Conservation (phyloP, 768 basidiomycete genomes). For the Calvatia gigantea region DNA sequence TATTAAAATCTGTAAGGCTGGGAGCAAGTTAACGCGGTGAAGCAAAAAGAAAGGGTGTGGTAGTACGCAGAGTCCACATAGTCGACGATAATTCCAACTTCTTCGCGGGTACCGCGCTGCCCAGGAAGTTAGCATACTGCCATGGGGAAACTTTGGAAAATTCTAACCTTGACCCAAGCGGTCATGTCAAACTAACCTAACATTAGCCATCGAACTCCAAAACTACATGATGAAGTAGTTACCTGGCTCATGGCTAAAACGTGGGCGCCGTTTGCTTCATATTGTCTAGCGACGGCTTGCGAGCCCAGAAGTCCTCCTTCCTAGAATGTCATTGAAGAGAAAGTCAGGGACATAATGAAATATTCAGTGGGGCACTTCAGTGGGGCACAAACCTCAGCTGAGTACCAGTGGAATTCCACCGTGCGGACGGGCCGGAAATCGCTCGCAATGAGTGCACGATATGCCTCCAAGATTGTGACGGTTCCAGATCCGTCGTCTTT, state of each 20-base stretch:
- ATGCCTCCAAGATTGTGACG: slow-evolving; percentile 78
- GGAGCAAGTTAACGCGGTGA: slow-evolving; percentile 14
- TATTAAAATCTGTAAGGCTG: slow-evolving; percentile 81
- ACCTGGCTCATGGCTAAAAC: slow-evolving; percentile 86
- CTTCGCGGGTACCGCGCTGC: slow-evolving; percentile 65
- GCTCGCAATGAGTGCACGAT: slow-evolving; percentile 64
- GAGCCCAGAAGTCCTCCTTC: slow-evolving; percentile 86
- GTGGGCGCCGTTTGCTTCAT: slow-evolving; percentile 57
- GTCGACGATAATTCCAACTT: slow-evolving; percentile 84
- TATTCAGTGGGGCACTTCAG: no score
- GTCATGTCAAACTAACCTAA: slow-evolving; percentile 79
- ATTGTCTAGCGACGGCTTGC: slow-evolving; percentile 81
- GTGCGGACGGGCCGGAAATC: slow-evolving; percentile 64
- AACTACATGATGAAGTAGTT: slow-evolving; percentile 13
- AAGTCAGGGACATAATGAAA: slow-evolving; percentile 1
- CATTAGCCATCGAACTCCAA: slow-evolving; percentile 15
- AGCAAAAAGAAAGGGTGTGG: neutral
- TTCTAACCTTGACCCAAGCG: slow-evolving; percentile 81
- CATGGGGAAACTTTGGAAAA: slow-evolving; percentile 23
- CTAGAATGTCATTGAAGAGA: slow-evolving; percentile 31
- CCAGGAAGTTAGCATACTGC: slow-evolving; percentile 14
- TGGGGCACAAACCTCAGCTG: slow-evolving; percentile 55
- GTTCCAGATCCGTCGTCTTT: slow-evolving; percentile 74
- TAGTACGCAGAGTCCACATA: slow-evolving; percentile 62
- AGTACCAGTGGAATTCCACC: slow-evolving; percentile 85